A percentile compares a stretch with the other conserved stretches of the same genome.
These are phyloP conservation scores for Plasmodium yoelii DNA, from an alignment of 169 alveolate species.

Conservation along the genomic window DNA sequence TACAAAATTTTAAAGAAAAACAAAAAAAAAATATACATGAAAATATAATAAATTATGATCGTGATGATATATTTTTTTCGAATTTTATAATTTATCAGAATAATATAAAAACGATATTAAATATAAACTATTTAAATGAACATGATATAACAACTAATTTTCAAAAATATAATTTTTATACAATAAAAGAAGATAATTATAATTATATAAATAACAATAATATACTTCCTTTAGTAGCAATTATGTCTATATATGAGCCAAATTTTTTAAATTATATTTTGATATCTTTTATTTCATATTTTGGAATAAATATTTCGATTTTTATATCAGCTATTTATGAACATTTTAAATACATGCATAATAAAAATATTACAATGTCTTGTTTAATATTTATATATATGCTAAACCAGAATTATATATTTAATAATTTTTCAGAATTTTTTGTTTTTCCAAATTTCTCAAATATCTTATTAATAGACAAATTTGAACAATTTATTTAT, in stretches of 20 bases:
- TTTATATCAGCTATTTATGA: conserved; percentile 22
- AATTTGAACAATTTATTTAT: conserved; percentile 15
- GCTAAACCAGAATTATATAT: conserved; percentile 49
- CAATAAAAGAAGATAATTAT: conserved; percentile 61
- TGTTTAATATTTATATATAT: conserved; percentile 25
- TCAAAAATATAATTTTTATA: conserved; percentile 28
- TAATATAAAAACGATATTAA: conserved; percentile 26
- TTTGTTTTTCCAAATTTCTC: conserved; percentile 25
- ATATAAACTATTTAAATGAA: conserved; percentile 31
- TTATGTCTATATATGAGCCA: conserved; percentile 31
- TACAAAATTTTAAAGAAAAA: conserved; percentile 4
- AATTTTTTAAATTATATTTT: conserved; percentile 38
- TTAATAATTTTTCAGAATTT: conserved; percentile 8
- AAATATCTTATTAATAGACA: background rate
- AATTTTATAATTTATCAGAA: conserved; percentile 19
- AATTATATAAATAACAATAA: conserved; percentile 39
- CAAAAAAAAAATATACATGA: conserved; percentile 43
- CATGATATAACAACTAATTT: conserved; percentile 15
- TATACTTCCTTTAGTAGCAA: conserved; percentile 30
- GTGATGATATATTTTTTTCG: conserved; percentile 23
- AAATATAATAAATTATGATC: conserved; percentile 36
- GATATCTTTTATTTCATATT: conserved; percentile 43
- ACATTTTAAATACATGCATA: conserved; percentile 61
- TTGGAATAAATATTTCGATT: conserved; percentile 27
- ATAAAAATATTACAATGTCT: conserved; percentile 29